A percentile compares a stretch with the other conserved stretches of the same genome.
Evolutionary conservation across 2,329 filamentous ascomycete genomes (phyloP).

Genomic region (Lecanosticta acicola): DNA sequence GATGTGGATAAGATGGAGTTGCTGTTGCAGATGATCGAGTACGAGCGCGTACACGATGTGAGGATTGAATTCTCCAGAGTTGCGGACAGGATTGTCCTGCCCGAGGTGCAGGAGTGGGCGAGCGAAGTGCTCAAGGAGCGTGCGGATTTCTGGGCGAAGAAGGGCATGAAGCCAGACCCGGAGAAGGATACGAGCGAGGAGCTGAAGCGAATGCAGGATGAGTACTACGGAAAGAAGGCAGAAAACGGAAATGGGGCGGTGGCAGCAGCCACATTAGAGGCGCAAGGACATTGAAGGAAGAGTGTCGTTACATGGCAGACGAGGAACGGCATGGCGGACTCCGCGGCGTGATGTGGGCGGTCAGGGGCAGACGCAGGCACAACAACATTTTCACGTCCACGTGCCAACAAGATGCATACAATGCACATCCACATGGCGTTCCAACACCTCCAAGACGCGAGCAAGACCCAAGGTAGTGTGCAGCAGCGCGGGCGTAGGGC

Average conservation of each 20-base stretch:
- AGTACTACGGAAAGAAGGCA: constrained; percentile 30
- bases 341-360: no score
- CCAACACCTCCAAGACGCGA: no score
- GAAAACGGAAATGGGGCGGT: neutral
- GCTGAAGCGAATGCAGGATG: constrained; percentile 29
- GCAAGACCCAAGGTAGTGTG: no score
- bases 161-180: constrained; percentile 26
- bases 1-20: constrained; percentile 97
- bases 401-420: no score
- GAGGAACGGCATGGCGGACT: no score
- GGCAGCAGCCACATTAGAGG: neutral
- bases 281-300: neutral
- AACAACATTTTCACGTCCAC: no score
- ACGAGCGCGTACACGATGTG: constrained; percentile 67
- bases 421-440: no score
- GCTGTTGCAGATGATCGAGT: constrained; percentile 91
- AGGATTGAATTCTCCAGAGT: constrained; percentile 77
- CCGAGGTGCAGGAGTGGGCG: constrained; percentile 77
- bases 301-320: neutral
- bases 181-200: constrained; percentile 23
- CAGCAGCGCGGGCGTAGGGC: no score
- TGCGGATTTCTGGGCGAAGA: constrained; percentile 61
- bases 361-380: no score
- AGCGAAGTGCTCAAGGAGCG: constrained; percentile 70
- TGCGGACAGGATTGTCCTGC: constrained; percentile 62